phyloP scores from a whole-genome alignment of 345 rosid species.

The Firmiana major region DNA sequence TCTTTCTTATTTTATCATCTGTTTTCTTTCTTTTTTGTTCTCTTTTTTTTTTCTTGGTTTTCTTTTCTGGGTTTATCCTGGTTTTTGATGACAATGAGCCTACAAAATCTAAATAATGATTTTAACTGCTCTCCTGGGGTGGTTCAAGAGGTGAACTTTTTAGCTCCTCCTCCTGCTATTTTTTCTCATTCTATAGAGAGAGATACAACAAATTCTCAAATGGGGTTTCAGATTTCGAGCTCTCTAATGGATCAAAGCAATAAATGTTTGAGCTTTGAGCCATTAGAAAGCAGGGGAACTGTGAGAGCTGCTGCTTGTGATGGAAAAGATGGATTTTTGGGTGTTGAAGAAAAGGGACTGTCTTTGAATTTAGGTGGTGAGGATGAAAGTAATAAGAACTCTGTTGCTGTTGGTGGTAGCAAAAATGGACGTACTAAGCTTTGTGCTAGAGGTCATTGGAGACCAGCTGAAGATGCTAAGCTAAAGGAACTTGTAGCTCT shows the following conservation, averaged over 20 bases:
- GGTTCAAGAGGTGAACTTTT: constrained; percentile 22
- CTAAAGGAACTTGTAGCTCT: constrained; percentile 73
- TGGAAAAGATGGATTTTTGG: constrained; percentile 23
- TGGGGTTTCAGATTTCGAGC: constrained; percentile 29
- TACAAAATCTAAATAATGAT: constrained; percentile 16
- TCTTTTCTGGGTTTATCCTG: constrained; percentile 1
- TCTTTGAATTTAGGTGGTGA: constrained; percentile 24
- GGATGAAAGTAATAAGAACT: constrained; percentile 23
- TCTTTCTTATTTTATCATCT: background rate
- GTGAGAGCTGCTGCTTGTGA: constrained; percentile 12
- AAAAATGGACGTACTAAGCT: constrained; percentile 39
- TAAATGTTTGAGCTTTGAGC: constrained; percentile 18
- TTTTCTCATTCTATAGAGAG: constrained; percentile 3
- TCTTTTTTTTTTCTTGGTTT: background rate
- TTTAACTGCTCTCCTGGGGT: constrained; percentile 17
- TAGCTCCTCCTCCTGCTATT: constrained; percentile 28
- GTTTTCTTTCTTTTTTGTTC: background rate
- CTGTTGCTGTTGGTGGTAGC: constrained; percentile 2
- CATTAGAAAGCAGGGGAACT: constrained; percentile 23
- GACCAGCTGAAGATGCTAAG: constrained; percentile 80
- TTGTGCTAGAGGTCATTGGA: constrained; percentile 86
- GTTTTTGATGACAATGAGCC: constrained; percentile 26
- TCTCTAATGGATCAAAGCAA: constrained; percentile 19
- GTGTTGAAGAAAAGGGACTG: constrained; percentile 18
- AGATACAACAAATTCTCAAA: constrained; percentile 14